Conservation (phyloP, 2,329 filamentous ascomycete species). For the Beauveria sp. region DNA sequence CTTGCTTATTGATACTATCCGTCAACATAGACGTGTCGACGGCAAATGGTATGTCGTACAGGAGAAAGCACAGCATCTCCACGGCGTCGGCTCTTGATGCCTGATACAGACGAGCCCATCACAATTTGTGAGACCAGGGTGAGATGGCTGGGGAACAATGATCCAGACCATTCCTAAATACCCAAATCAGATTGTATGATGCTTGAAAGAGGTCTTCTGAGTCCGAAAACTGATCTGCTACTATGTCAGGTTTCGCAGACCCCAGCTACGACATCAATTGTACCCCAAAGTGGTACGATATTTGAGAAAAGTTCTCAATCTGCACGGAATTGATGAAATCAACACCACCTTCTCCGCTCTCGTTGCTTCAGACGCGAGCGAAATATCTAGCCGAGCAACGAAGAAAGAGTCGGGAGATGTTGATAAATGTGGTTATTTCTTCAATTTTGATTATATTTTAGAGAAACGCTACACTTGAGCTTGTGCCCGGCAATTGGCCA, state of each 20-base stretch:
- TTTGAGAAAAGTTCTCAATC: too few species aligned
- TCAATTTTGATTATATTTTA: conserved; percentile 25
- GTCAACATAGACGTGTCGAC: conserved; percentile 46
- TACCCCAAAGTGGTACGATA: too few species aligned
- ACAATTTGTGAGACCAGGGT: conserved; percentile 37
- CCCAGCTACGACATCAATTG: too few species aligned
- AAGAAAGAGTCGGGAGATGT: not conserved
- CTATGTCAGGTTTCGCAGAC: too few species aligned
- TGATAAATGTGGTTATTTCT: not conserved
- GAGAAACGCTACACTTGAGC: conserved; percentile 15
- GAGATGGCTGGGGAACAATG: too few species aligned
- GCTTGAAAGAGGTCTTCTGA: too few species aligned
- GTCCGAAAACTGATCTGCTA: too few species aligned
- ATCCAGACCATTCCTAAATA: too few species aligned
- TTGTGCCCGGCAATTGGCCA: too few species aligned
- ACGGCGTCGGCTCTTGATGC: conserved; percentile 38
- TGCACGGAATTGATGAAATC: too few species aligned
- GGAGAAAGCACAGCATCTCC: conserved; percentile 37
- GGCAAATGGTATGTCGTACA: conserved; percentile 44
- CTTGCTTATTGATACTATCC: conserved; percentile 26
- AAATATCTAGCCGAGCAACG: not conserved
- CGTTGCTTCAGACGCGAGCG: not conserved
- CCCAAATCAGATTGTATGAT: too few species aligned
- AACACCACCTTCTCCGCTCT: not conserved
- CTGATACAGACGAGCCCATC: conserved; percentile 37